Conservation (phyloP, 176 grass and related monocot genomes). For the Dendrocalamus sinicus region DNA sequence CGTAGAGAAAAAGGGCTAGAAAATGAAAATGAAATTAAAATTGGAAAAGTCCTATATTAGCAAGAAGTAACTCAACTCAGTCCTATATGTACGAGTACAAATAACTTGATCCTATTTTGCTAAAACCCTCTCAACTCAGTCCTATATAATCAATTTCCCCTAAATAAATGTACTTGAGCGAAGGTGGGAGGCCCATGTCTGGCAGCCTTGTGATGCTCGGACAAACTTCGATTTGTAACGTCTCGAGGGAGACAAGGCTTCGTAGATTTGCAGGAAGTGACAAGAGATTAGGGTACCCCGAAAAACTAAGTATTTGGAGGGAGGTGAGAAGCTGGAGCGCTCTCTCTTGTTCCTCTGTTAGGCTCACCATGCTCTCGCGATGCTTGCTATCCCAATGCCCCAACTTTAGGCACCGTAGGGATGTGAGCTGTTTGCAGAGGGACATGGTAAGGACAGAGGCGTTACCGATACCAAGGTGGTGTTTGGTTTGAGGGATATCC, state of each 20-base stretch:
- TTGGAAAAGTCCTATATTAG: too few relatives aligned
- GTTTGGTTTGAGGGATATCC: too few relatives aligned
- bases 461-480: background rate
- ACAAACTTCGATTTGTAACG: background rate
- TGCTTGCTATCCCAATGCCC: background rate
- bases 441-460: background rate
- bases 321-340: slow-evolving; percentile 30
- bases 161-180: background rate
- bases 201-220: background rate
- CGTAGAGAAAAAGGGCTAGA: too few relatives aligned
- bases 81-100: too few relatives aligned
- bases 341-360: slow-evolving; percentile 42
- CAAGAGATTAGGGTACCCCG: background rate
- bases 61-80: too few relatives aligned
- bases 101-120: too few relatives aligned
- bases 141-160: too few relatives aligned
- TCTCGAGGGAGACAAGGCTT: slow-evolving; percentile 27
- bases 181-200: slow-evolving; percentile 20
- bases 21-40: too few relatives aligned
- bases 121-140: too few relatives aligned
- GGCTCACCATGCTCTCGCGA: background rate
- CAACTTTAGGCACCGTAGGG: background rate
- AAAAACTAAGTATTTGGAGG: background rate
- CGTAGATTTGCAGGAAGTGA: slow-evolving; percentile 33
- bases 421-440: slow-evolving; percentile 37